Base-by-base conservation (phyloP, 2,329 filamentous ascomycete genomes). In the Stagonosporopsis chrysanthemi region DNA sequence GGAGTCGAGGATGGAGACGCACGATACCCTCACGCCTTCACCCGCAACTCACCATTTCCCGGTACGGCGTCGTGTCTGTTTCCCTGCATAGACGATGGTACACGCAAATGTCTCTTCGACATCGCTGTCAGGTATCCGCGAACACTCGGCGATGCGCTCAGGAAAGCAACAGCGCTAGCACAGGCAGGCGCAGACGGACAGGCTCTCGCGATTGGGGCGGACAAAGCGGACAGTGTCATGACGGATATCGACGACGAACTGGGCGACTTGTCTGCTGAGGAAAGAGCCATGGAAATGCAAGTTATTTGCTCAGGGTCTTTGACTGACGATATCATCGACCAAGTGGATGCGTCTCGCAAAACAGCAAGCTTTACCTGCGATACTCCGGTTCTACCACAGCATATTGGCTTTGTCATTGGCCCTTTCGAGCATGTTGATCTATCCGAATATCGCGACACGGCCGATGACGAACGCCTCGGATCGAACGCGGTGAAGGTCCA, bases 391-490 rank as follows among this genome's bases (percentile, higher is more conserved):
- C 88, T 92, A 1, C 89, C 94, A 1, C 90, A 93, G 61, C 94
- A 98, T 73, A 88, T 99, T 62, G 94, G 93, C 4, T 97, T 99
- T 75, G 91, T 92, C 2, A 86, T 98, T 53, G 95, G 96, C 0
- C 95, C 96, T 0, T 99, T 99, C 73, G 92, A 98, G 75, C 90
- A 94, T 65, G 88, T 98, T 50, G 91, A 97, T 71, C 82, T 99
- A 5, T 90, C 91, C 2, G 90, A 94, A 66, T 97, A 91, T 68
- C 88, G 96, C 47, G 91, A 93, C 42, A 91, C 92, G 61, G 92
- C 96, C 65, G 91, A 97, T 64, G 93, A 97, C 70, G 92, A 96
- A 66, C 92, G 93, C 73, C 85, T 99, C 52, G 92, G 92, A 3
- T 87, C 90, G 63, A 96, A 92, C 70, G 92, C 93, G 0, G 86